Evolutionary conservation across 805 yeast genomes (phyloP), one percentile per base, ranked within the genome.

Genomic region (Saccharomyces jurei): DNA sequence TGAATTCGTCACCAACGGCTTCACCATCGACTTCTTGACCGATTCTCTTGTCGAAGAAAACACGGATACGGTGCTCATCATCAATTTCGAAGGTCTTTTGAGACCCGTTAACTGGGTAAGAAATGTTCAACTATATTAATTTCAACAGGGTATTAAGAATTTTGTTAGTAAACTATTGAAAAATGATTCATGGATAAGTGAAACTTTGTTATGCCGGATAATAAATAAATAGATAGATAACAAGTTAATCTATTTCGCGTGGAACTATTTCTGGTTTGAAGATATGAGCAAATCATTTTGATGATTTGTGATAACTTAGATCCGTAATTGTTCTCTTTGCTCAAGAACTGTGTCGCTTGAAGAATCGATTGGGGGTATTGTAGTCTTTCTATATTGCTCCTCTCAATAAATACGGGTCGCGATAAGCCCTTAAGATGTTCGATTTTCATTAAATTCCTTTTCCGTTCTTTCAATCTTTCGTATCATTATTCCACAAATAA

Each of bases 21-120:
- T 94, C 99, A 80, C 98, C 99, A 75, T 90, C 96, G 75, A 94
- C 96, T 81, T 94, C 99, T 81, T 90, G 97, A 74, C 99, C 99
- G 86, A 94, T 89, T 80, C 98, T 90, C 87, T 94, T 94, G 78
- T 94, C 99, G 87, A 89, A 91, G 83, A 94, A 91, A 77, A 83
- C 89, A 78, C 97, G 94, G 77, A 92, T 83, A 77, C 94, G 91
- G 86, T 91, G 98, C 80, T 94, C 99, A 76, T 94, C 99, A 75
- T 94, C 99, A 73, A 94, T 89, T 67, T 94, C 98, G 77, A 92
- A 81, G 80, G 88, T 79, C 84, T 94, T 94, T 81, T 94, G 97
- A 72, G 99, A 87, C 86, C 99, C 99, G 89, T 94, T 95, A 79
- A 96, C 92, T 82, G 99, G 99, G 86, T 87, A 94, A 77, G 99